Evolutionary conservation across 305 asterid species (phyloP), one percentile per base, ranked within the genome.

Genomic region (Petunia hybrid): DNA sequence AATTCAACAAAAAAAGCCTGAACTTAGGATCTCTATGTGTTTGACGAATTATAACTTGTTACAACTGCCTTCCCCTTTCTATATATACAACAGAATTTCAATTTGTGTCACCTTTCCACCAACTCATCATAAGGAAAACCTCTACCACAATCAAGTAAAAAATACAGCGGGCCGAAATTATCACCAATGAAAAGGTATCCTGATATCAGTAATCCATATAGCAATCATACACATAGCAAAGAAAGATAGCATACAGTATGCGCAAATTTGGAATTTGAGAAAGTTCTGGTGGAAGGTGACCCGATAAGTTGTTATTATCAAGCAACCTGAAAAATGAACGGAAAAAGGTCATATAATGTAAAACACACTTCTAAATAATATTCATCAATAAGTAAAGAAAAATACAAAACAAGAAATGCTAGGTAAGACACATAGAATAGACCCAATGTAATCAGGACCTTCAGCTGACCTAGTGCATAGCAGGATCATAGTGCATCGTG

Each of bases 221-320:
- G 65, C 56, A 55, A 22, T 39, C 39, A 55, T 56, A 38, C 8
- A 75, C 65, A 75, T 7, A 75, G 16, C 51, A 42, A 77, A 64
- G 84, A 84, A 81, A 80, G 76, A 78, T 48, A 56, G 71, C 98
- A 62, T 93, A 97, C 99, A 97, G 91, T 81, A 97, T 97, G 55
- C 59, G 86, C 82, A 97, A 82, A 7, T 43, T 86, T 41, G 97
- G 98, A 85, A 84, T 81, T 83, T 85, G 85, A 81, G 97, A 90
- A 82, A 97, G 91, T 87, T 91, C 95, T 1, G 97, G 93, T 13
- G 99, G 99, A 87, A 97, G 98, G 86, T 79, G 64, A 80, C 99
- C 99, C 1, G 99, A 89, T 89, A 97, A 87, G 89, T 97, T 91
- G 89, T 97, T 97, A 91, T 91, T 97, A 87, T 97, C 99, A 76